These are phyloP conservation scores for Ceratobasidium sp. DNA, from an alignment of 1,284 basidiomycete genomes.

Conservation along the genomic window DNA sequence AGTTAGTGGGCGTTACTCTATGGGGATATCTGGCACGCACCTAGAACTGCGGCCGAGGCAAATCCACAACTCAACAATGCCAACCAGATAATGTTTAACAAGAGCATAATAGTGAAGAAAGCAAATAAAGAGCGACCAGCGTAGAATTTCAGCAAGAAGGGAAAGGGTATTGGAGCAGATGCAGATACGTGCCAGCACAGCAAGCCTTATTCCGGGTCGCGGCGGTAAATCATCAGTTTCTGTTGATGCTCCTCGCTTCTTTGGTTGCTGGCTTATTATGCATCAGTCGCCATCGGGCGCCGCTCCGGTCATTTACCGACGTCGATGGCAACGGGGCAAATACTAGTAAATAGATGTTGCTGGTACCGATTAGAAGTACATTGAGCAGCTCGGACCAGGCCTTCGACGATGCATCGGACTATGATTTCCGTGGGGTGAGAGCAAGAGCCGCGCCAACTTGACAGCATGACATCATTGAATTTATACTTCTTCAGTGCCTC, in stretches of 20 bases:
- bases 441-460: too few species aligned
- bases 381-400: too few species aligned
- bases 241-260: not conserved
- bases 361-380: too few species aligned
- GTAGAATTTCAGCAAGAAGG: not conserved
- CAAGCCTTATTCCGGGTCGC: not conserved
- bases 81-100: not conserved
- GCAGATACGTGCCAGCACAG: slow-evolving; percentile 7
- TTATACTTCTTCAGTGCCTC: too few species aligned
- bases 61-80: not conserved
- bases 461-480: too few species aligned
- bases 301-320: not conserved
- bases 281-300: not conserved
- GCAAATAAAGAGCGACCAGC: not conserved
- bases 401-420: too few species aligned
- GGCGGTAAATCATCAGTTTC: not conserved
- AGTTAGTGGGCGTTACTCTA: not conserved
- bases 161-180: not conserved
- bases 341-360: not conserved
- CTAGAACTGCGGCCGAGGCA: slow-evolving; percentile 12
- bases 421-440: too few species aligned
- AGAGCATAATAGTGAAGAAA: not conserved
- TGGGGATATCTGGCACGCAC: not conserved
- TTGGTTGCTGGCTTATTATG: not conserved
- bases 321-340: slow-evolving; percentile 9